Evolutionary conservation across 2,329 filamentous ascomycete genomes (phyloP).

Genomic region (Penicillium frequentans): DNA sequence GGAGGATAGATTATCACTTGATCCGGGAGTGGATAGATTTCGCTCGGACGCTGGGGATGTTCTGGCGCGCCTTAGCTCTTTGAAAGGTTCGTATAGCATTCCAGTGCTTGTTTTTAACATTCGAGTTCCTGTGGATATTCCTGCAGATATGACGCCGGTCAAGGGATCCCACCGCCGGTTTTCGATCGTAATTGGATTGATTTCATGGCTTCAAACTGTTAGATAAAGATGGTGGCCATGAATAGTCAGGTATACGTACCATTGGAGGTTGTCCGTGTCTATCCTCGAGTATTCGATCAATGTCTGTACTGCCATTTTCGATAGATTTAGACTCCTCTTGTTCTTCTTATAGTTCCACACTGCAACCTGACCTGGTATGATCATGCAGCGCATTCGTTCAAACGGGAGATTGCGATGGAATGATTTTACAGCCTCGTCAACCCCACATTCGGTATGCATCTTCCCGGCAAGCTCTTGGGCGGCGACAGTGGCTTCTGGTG

Average conservation of each 20-base stretch:
- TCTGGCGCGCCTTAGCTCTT: conserved; percentile 20
- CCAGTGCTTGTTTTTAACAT: conserved; percentile 26
- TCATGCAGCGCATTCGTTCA: conserved; percentile 25
- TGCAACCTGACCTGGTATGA: conserved; percentile 28
- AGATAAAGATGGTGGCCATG: background rate
- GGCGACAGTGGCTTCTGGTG: conserved; percentile 33
- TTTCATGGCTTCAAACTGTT: conserved; percentile 18
- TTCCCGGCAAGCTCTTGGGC: conserved; percentile 39
- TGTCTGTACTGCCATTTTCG: conserved; percentile 25
- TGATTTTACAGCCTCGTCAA: conserved; percentile 41
- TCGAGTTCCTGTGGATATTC: conserved; percentile 25
- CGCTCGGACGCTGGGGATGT: background rate
- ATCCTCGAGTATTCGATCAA: conserved; percentile 24
- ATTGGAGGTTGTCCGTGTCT: conserved; percentile 19
- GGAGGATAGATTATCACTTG: background rate
- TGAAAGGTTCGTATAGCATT: conserved; percentile 31
- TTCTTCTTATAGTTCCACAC: conserved; percentile 17
- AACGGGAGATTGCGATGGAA: conserved; percentile 44
- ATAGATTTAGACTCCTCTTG: conserved; percentile 16
- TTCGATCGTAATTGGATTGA: conserved; percentile 33
- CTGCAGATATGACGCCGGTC: conserved; percentile 28
- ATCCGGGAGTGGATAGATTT: background rate
- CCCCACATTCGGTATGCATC: conserved; percentile 47
- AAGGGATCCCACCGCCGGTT: conserved; percentile 37
- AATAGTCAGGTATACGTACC: conserved; percentile 10